Evolutionary conservation across 1,139 yeast species (phyloP).

Genomic region (Yamadazyma spencermartinsiae): DNA sequence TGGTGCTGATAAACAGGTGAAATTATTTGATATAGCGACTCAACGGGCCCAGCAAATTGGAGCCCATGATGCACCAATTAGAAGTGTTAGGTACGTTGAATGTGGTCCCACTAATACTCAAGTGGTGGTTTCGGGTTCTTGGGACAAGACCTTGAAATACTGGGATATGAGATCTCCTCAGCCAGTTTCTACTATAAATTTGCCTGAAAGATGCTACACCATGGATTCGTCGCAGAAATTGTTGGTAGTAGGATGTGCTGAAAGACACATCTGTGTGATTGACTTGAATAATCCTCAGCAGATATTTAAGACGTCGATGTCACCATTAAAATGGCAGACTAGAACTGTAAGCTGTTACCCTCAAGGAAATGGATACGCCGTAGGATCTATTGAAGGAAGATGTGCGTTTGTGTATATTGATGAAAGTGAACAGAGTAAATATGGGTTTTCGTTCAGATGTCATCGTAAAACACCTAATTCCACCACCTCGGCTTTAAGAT

Average conservation of each 20-base stretch:
- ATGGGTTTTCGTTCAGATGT: constrained; percentile 90
- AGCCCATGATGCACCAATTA: constrained; percentile 80
- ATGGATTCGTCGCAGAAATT: constrained; percentile 84
- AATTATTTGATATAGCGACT: constrained; percentile 76
- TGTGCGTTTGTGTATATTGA: constrained; percentile 96
- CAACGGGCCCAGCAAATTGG: constrained; percentile 88
- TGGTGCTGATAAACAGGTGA: constrained; percentile 89
- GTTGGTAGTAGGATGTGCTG: constrained; percentile 91
- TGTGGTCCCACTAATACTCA: constrained; percentile 82
- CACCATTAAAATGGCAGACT: constrained; percentile 94
- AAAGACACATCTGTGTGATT: constrained; percentile 74
- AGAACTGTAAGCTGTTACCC: constrained; percentile 81
- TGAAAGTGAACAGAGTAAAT: constrained; percentile 69
- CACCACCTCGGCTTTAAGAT: constrained; percentile 33
- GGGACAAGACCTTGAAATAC: constrained; percentile 93
- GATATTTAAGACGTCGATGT: constrained; percentile 69
- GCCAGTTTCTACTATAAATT: constrained; percentile 75
- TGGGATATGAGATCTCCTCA: constrained; percentile 92
- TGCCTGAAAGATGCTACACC: constrained; percentile 89
- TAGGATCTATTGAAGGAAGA: constrained; percentile 94
- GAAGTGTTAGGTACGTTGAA: constrained; percentile 70
- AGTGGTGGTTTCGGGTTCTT: constrained; percentile 87
- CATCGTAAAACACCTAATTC: constrained; percentile 62
- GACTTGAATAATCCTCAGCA: constrained; percentile 83
- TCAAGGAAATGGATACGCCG: constrained; percentile 87